These are phyloP conservation scores for Phyllosticta paracitricarpa DNA, from an alignment of 2,329 filamentous ascomycete species.

Conservation along the genomic window DNA sequence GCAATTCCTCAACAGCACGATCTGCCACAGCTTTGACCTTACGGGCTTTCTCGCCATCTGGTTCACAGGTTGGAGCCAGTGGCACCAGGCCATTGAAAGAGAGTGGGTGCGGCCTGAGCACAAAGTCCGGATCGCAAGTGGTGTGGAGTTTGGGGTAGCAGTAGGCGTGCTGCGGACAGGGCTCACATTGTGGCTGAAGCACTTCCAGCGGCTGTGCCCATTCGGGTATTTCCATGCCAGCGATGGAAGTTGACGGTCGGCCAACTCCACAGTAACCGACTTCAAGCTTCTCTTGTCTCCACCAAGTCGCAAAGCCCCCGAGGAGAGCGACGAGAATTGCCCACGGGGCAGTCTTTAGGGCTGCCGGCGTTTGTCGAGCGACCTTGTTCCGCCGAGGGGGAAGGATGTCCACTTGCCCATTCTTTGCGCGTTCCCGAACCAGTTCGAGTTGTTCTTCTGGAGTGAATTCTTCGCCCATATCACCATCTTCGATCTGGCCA, in stretches of 20 bases:
- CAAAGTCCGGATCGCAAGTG: slow-evolving; percentile 76
- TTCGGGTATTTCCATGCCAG: slow-evolving; percentile 58
- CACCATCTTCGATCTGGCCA: slow-evolving; percentile 38
- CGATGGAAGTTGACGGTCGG: slow-evolving; percentile 45
- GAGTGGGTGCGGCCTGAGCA: slow-evolving; percentile 75
- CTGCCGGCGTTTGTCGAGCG: slow-evolving; percentile 35
- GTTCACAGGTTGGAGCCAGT: slow-evolving; percentile 82
- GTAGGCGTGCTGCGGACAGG: slow-evolving; percentile 80
- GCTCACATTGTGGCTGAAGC: slow-evolving; percentile 73
- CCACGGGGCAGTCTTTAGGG: slow-evolving; percentile 56
- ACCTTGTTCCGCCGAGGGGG: slow-evolving; percentile 27
- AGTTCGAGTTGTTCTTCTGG: slow-evolving; percentile 75
- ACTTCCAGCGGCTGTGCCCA: slow-evolving; percentile 46
- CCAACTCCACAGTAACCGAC: slow-evolving; percentile 89
- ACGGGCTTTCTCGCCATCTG: slow-evolving; percentile 84
- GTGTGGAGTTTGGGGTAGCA: slow-evolving; percentile 72
- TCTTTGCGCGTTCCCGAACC: slow-evolving; percentile 54
- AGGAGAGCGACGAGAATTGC: slow-evolving; percentile 62
- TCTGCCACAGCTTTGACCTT: slow-evolving; percentile 82
- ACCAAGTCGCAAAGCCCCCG: slow-evolving; percentile 68
- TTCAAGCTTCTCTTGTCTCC: slow-evolving; percentile 88
- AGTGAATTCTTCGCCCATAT: slow-evolving; percentile 85
- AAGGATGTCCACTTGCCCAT: slow-evolving; percentile 43
- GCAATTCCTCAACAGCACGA: slow-evolving; percentile 74
- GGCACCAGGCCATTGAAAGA: slow-evolving; percentile 72